Conservation (phyloP, 225 moss, liverwort and hornwort genomes). For the Pseudoscleropodium purum region DNA sequence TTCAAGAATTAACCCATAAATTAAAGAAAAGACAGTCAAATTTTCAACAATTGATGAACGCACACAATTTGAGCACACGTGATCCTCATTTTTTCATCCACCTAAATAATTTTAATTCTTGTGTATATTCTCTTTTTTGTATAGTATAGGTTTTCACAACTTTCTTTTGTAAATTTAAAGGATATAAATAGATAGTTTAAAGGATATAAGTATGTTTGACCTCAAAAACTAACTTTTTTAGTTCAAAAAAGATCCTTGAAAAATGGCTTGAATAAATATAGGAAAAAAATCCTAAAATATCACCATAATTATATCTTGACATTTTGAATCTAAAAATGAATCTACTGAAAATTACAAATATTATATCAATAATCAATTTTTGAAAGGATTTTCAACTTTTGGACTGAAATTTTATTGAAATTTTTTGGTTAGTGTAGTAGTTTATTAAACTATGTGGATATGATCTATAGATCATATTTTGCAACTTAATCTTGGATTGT, state of each 20-base stretch:
- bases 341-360: not conserved
- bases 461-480: not conserved
- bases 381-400: not conserved
- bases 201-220: accelerated
- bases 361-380: not conserved
- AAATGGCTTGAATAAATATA: not conserved
- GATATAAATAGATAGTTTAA: too few relatives aligned
- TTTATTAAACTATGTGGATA: not conserved
- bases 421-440: not conserved
- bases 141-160: accelerated
- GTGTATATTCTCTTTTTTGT: not conserved
- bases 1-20: not conserved
- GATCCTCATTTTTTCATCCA: not conserved
- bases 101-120: not conserved
- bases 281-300: not conserved
- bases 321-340: not conserved
- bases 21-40: not conserved
- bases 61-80: accelerated
- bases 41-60: accelerated
- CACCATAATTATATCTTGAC: too few relatives aligned
- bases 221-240: not conserved
- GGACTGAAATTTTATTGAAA: not conserved
- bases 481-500: too few relatives aligned
- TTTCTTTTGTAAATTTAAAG: accelerated
- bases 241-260: accelerated